Evolutionary conservation across 2,329 filamentous ascomycete species (phyloP).

Genomic region (Colletotrichum costaricense): DNA sequence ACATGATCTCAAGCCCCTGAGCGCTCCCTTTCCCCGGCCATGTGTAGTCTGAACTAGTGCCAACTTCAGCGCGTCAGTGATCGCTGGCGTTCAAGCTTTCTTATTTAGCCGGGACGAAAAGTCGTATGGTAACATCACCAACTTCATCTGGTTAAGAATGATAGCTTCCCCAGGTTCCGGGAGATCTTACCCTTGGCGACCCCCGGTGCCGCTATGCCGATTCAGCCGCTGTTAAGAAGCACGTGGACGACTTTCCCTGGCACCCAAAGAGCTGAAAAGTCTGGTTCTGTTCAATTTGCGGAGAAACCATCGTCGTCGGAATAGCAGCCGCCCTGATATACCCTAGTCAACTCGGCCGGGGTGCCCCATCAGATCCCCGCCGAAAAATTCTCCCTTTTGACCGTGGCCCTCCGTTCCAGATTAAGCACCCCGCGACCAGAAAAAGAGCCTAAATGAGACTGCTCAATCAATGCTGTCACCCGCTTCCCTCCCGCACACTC

Average conservation of each 20-base stretch:
- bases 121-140: not conserved
- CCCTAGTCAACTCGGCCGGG: not conserved
- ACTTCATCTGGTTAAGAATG: not conserved
- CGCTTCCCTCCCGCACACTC: not conserved
- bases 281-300: not conserved
- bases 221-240: constrained; percentile 15
- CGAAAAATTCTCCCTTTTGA: constrained; percentile 25
- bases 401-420: constrained; percentile 33
- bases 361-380: not conserved
- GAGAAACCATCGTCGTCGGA: not conserved
- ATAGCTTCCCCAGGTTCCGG: constrained; percentile 2
- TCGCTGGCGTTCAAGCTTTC: not conserved
- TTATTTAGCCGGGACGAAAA: constrained; percentile 21
- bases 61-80: constrained; percentile 5
- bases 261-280: not conserved
- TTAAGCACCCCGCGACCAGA: constrained; percentile 18
- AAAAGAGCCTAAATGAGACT: constrained; percentile 33
- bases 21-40: not conserved
- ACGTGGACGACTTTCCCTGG: not conserved
- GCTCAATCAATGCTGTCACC: constrained; percentile 7
- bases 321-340: not conserved
- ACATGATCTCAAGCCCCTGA: not conserved
- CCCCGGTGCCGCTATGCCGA: constrained; percentile 4
- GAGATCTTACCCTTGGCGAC: constrained; percentile 5
- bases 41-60: not conserved